Evolutionary conservation across 2,329 filamentous ascomycete genomes (phyloP).

Genomic region (Epicoccum sorghinum): DNA sequence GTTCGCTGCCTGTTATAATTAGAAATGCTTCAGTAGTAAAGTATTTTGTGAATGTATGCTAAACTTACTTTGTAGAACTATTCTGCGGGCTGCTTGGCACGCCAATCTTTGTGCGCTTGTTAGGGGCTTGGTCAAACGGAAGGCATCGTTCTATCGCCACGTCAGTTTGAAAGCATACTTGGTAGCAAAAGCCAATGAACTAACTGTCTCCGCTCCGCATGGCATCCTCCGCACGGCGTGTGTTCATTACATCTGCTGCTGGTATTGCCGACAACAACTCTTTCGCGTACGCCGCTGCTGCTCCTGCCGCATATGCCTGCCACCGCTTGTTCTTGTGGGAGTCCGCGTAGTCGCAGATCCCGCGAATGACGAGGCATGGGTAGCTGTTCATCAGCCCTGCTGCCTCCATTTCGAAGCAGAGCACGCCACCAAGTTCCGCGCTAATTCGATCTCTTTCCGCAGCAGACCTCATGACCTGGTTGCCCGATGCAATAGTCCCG

Average conservation of each 20-base stretch:
- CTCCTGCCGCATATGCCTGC: not conserved
- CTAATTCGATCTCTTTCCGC: conserved; percentile 1
- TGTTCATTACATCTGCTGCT: conserved; percentile 5
- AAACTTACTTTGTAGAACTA: too few species aligned
- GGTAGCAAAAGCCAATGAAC: not conserved
- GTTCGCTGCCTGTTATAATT: too few species aligned
- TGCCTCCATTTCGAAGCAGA: conserved; percentile 3
- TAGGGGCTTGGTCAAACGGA: too few species aligned
- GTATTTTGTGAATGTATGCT: too few species aligned
- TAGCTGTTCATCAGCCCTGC: not conserved
- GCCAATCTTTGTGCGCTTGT: not conserved
- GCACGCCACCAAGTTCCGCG: conserved; percentile 14
- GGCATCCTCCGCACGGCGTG: not conserved
- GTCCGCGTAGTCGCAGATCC: not conserved
- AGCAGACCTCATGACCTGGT: conserved; percentile 11
- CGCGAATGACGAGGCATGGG: not conserved
- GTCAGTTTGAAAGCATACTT: not conserved
- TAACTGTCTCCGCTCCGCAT: not conserved
- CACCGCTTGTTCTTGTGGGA: not conserved
- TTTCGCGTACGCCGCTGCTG: conserved; percentile 10
- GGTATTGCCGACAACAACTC: conserved; percentile 16
- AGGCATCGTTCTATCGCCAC: not conserved
- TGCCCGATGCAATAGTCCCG: conserved; percentile 10
- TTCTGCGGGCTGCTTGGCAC: too few species aligned
- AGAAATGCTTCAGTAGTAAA: too few species aligned